Evolutionary conservation across 106 monocot genomes (phyloP), one percentile per base, ranked within the genome.

Genomic region (Cymbidium sinense): DNA sequence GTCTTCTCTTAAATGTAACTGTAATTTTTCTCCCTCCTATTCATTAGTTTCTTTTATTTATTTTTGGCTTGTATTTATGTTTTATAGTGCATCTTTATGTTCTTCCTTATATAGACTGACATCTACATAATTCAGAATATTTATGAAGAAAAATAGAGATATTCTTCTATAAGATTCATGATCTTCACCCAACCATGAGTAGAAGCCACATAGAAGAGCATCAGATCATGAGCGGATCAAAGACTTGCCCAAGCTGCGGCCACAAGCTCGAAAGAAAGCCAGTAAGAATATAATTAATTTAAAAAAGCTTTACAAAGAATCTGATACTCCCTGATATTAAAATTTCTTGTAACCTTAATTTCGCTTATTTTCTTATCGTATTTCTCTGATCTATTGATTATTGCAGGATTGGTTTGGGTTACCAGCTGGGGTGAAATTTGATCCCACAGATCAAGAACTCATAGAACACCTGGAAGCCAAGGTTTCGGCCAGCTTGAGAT

Each of bases 381-480:
- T 25, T 44, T 44, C 1, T 44, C 17, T 75, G 12, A 67, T 70
- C 18, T n/a, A n/a, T n/a, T n/a, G n/a, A n/a, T n/a, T 36, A 36
- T 70, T 3, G 17, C 27, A 96, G 91, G 87, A 94, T 77, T 94
- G 89, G 91, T 64, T 88, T 43, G 90, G 94, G 37, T 74, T 94
- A 10, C 89, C 94, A 7, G 91, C 91, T 0, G 94, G 94, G 62
- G 89, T 94, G 2, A 98, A 98, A 70, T 98, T 98, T 71, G 96
- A 98, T 79, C 96, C 96, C 21, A 94, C 96, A 2, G 96, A 98
- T 73, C 91, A 94, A 75, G 94, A 98, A 70, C 75, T 98, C 79
- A 86, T 94, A 35, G 96, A 94, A 73, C 94, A 98, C 70, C 86
- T 98, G 4, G 94, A 93, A 58, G 91, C 91, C 0, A 91, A 94